These are phyloP conservation scores for Tritrichomonas musculus DNA, from an alignment of 208 protist species.

Conservation along the genomic window DNA sequence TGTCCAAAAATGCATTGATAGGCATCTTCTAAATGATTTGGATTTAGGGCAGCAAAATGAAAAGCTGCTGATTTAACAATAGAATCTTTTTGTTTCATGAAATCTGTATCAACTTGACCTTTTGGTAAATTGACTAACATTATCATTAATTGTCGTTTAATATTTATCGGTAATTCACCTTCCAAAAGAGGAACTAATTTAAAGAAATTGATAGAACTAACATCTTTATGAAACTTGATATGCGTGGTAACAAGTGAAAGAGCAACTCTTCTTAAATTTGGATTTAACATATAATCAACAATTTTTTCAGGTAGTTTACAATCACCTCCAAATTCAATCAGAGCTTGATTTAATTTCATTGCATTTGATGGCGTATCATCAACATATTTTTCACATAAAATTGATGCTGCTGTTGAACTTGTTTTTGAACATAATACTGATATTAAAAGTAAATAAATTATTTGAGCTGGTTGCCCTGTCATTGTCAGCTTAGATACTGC, in stretches of 20 bases:
- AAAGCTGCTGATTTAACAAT: not conserved
- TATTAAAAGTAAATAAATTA: not conserved
- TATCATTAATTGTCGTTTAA: not conserved
- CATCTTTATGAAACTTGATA: not conserved
- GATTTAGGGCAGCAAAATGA: not conserved
- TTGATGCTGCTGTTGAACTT: not conserved
- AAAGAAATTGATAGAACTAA: not conserved
- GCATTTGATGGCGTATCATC: not conserved
- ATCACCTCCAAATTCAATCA: not conserved
- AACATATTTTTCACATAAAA: not conserved
- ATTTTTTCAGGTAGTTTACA: not conserved
- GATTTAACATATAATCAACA: not conserved
- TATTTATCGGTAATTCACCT: not conserved
- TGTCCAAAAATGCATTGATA: not conserved
- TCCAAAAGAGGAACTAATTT: not conserved
- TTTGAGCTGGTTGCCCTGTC: not conserved
- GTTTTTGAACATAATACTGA: not conserved
- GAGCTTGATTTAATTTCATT: not conserved
- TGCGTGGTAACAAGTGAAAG: not conserved
- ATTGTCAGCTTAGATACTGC: not conserved
- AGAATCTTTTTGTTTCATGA: not conserved
- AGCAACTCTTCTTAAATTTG: not conserved
- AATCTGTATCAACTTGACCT: not conserved
- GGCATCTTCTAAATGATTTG: not conserved
- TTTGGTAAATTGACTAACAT: not conserved